These are phyloP conservation scores for Apostasia shenzhenica DNA, from an alignment of 106 monocot species.

Conservation along the genomic window DNA sequence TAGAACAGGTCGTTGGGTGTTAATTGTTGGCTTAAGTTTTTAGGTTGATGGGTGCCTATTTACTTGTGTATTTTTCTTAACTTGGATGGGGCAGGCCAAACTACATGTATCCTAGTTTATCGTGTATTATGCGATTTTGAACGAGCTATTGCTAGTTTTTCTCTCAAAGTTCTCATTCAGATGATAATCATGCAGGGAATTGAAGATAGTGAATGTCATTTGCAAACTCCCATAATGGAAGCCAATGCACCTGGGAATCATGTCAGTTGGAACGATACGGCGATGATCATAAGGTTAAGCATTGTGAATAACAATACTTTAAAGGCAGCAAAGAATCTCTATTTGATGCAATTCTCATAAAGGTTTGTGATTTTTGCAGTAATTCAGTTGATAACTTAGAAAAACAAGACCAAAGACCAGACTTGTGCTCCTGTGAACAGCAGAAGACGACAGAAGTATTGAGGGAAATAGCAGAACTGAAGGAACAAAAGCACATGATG, in stretches of 20 bases:
- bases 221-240: background rate
- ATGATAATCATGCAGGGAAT: background rate
- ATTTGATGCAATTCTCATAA: background rate
- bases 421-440: conserved; percentile 11
- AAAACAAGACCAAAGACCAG: background rate
- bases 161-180: background rate
- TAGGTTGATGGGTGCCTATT: too few species aligned
- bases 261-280: background rate
- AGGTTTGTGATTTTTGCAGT: conserved; percentile 20
- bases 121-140: too few species aligned
- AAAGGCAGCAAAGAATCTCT: background rate
- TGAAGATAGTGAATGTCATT: background rate
- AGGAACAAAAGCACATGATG: conserved; percentile 53
- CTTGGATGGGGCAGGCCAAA: too few species aligned
- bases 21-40: too few species aligned
- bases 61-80: too few species aligned
- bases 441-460: conserved; percentile 12
- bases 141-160: background rate
- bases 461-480: conserved; percentile 41
- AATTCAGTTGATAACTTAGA: conserved; percentile 8
- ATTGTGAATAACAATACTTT: background rate
- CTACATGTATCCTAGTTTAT: too few species aligned
- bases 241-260: conserved; percentile 6
- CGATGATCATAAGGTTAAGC: conserved; percentile 15
- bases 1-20: too few species aligned